Percentiles rank a stretch among this genome's conserved stretches.
Conservation (phyloP, 2,329 filamentous ascomycete genomes). For the Aspergillus tanneri region DNA sequence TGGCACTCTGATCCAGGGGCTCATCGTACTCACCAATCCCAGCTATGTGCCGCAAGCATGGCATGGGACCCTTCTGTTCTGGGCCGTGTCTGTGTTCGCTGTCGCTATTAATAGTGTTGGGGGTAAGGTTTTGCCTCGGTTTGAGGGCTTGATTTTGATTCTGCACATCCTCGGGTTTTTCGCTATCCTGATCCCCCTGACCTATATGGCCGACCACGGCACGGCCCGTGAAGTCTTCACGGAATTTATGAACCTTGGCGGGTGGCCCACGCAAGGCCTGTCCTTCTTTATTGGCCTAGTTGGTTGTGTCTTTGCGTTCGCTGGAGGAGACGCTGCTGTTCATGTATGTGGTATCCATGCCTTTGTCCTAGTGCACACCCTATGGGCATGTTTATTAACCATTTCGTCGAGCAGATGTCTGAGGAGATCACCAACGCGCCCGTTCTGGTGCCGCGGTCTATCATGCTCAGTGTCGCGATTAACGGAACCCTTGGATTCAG, state of each 20-base stretch:
- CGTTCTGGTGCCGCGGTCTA: slow-evolving; percentile 36
- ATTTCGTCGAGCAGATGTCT: slow-evolving; percentile 28
- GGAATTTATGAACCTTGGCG: slow-evolving; percentile 48
- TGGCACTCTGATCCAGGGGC: slow-evolving; percentile 38
- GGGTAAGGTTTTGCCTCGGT: slow-evolving; percentile 44
- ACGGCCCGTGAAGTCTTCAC: slow-evolving; percentile 48
- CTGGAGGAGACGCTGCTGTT: slow-evolving; percentile 39
- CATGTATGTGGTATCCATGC: slow-evolving; percentile 32
- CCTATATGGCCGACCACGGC: slow-evolving; percentile 43
- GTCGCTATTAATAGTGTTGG: slow-evolving; percentile 47
- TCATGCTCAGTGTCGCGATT: slow-evolving; percentile 37
- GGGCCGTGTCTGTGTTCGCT: slow-evolving; percentile 42
- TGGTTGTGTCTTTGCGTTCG: slow-evolving; percentile 38
- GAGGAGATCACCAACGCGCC: slow-evolving; percentile 44
- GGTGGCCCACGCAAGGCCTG: slow-evolving; percentile 44
- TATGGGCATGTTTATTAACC: background rate
- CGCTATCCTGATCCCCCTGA: slow-evolving; percentile 50
- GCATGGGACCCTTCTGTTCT: slow-evolving; percentile 53
- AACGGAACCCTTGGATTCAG: slow-evolving; percentile 39
- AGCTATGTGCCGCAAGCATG: slow-evolving; percentile 43
- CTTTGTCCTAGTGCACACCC: background rate
- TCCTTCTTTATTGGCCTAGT: slow-evolving; percentile 41
- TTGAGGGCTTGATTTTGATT: slow-evolving; percentile 52
- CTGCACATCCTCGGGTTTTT: slow-evolving; percentile 56
- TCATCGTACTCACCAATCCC: slow-evolving; percentile 38